Percentiles rank a stretch among this genome's conserved stretches.
phyloP scores from a whole-genome alignment of 1,284 basidiomycete genomes.

The Marasmius sp. region DNA sequence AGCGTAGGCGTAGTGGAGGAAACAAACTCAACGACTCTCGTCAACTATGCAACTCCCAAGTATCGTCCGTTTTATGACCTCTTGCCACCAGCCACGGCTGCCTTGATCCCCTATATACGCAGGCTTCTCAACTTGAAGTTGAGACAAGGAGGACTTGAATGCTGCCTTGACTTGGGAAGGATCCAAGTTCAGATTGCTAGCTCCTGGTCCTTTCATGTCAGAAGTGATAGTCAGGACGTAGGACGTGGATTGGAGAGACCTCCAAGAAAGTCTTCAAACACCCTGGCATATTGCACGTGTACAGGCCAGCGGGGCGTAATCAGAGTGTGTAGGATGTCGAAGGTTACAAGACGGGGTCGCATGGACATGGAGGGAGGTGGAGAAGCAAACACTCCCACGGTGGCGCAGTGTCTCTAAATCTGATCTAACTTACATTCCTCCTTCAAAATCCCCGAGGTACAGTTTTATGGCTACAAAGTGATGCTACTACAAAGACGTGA shows the following conservation, averaged over 20 bases:
- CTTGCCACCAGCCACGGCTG: slow-evolving; percentile 65
- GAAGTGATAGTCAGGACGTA: background rate
- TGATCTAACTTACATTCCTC: no score
- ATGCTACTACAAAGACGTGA: background rate
- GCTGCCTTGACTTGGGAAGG: slow-evolving; percentile 51
- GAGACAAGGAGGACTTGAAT: slow-evolving; percentile 62
- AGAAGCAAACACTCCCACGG: no score
- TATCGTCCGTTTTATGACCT: slow-evolving; percentile 71
- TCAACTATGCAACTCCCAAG: slow-evolving; percentile 67
- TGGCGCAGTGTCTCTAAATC: no score
- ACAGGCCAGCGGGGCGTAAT: slow-evolving; percentile 65
- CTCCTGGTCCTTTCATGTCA: background rate
- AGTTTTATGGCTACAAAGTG: no score
- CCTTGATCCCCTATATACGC: slow-evolving; percentile 40
- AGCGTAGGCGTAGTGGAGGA: slow-evolving; percentile 9
- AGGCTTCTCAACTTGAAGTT: slow-evolving; percentile 59
- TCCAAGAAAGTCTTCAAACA: slow-evolving; percentile 65
- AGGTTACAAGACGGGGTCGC: slow-evolving; percentile 53
- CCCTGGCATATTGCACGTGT: slow-evolving; percentile 66
- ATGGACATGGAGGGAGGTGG: background rate
- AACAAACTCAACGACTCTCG: slow-evolving; percentile 36
- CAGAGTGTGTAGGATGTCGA: slow-evolving; percentile 72
- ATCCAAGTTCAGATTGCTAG: slow-evolving; percentile 32
- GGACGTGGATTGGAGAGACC: background rate
- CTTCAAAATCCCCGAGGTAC: no score